phyloP scores from a whole-genome alignment of 257 asterid genomes.

The Solanum clarkiae region DNA sequence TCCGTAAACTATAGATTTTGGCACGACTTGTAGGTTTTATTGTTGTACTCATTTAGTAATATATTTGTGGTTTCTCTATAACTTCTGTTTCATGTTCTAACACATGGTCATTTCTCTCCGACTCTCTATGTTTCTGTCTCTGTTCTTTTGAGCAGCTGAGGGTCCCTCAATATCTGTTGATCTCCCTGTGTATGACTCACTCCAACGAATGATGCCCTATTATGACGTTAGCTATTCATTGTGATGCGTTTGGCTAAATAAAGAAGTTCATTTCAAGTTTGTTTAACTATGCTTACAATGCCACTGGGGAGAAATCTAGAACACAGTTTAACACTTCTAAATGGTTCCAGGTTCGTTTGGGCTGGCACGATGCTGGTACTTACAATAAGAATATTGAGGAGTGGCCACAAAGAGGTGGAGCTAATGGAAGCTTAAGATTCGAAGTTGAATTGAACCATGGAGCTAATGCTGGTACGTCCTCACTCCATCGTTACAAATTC shows the following conservation, averaged over 20 bases:
- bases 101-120: neutral
- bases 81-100: neutral
- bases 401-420: slow-evolving; percentile 96
- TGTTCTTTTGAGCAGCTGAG: neutral
- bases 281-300: neutral
- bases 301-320: neutral
- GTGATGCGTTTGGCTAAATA: neutral
- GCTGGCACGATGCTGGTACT: slow-evolving; percentile 99
- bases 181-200: neutral
- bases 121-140: neutral
- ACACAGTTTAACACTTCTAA: neutral
- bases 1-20: neutral
- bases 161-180: neutral
- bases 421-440: slow-evolving; percentile 94
- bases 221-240: neutral
- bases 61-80: neutral
- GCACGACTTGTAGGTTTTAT: neutral
- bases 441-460: slow-evolving; percentile 83
- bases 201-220: neutral
- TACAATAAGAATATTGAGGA: slow-evolving; percentile 84
- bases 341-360: slow-evolving; percentile 67
- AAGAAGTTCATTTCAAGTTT: neutral
- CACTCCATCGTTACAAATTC: neutral
- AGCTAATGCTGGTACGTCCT: slow-evolving; percentile 84
- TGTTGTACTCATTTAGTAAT: neutral